These are phyloP conservation scores for Aspergillus brunneoviolaceus DNA, from an alignment of 2,329 filamentous ascomycete species.

Conservation along the genomic window DNA sequence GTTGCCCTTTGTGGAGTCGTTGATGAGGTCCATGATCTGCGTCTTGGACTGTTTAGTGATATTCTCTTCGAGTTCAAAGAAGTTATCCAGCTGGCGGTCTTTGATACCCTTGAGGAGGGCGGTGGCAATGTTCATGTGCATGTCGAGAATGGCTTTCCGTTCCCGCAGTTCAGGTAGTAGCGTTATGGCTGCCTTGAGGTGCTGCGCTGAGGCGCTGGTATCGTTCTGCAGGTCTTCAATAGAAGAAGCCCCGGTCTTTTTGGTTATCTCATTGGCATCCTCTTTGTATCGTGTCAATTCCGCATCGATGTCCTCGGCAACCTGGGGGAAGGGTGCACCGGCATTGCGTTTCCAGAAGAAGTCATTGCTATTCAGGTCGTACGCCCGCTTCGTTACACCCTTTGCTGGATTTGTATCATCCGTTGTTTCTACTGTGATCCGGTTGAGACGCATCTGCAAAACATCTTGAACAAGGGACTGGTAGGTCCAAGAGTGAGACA, in stretches of 20 bases:
- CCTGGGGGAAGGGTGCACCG: slow-evolving; percentile 85
- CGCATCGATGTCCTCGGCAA: slow-evolving; percentile 92
- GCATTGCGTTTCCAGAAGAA: slow-evolving; percentile 98
- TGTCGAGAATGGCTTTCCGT: slow-evolving; percentile 87
- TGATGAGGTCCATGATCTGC: slow-evolving; percentile 84
- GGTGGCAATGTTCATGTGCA: slow-evolving; percentile 98
- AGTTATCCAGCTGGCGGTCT: slow-evolving; percentile 91
- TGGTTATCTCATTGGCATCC: slow-evolving; percentile 89
- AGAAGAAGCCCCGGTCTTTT: slow-evolving; percentile 88
- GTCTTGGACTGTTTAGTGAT: slow-evolving; percentile 87
- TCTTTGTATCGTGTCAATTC: slow-evolving; percentile 95
- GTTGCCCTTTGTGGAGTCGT: slow-evolving; percentile 75
- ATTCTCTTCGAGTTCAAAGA: slow-evolving; percentile 91
- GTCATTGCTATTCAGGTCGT: slow-evolving; percentile 85
- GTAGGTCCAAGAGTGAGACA: slow-evolving; percentile 94
- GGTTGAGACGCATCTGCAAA: slow-evolving; percentile 78
- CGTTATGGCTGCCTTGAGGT: slow-evolving; percentile 94
- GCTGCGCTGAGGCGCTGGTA: slow-evolving; percentile 82
- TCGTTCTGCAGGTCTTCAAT: slow-evolving; percentile 92
- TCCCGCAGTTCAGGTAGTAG: slow-evolving; percentile 87
- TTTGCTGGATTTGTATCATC: slow-evolving; percentile 75
- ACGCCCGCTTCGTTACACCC: slow-evolving; percentile 79
- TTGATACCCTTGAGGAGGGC: slow-evolving; percentile 81
- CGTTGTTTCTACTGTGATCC: slow-evolving; percentile 86
- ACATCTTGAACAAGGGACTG: slow-evolving; percentile 83